Evolutionary conservation across 2,329 filamentous ascomycete genomes (phyloP).

Genomic region (Colletotrichum sojae): DNA sequence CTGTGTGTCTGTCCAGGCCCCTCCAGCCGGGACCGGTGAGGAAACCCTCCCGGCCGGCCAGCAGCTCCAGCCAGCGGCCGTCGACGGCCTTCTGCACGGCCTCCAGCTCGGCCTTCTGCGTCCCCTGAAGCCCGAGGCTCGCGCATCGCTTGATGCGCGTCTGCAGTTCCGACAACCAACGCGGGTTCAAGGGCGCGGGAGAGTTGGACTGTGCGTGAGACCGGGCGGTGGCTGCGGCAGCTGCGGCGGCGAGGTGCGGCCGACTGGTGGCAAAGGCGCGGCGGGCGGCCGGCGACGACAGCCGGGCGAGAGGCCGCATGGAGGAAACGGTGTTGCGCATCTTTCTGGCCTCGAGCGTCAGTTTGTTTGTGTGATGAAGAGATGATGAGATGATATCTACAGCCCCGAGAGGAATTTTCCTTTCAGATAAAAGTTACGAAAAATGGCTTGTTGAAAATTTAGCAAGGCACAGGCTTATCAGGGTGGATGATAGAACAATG

Average conservation of each 20-base stretch:
- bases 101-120: conserved; percentile 18
- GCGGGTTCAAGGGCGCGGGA: conserved; percentile 40
- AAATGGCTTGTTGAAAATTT: conserved; percentile 5
- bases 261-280: conserved; percentile 27
- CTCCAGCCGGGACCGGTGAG: conserved; percentile 71
- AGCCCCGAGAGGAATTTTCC: background rate
- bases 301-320: conserved; percentile 12
- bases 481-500: conserved; percentile 18
- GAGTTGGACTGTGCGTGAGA: too few species aligned
- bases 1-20: conserved; percentile 75
- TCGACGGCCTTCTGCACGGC: conserved; percentile 28
- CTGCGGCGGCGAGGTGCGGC: conserved; percentile 5
- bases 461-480: background rate
- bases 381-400: too few species aligned
- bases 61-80: conserved; percentile 76
- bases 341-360: too few species aligned
- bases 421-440: background rate
- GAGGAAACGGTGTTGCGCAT: conserved; percentile 15
- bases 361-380: too few species aligned
- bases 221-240: background rate
- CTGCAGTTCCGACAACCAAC: conserved; percentile 48
- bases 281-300: background rate
- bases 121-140: background rate
- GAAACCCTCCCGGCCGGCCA: conserved; percentile 83
- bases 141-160: conserved; percentile 41